A percentile compares a stretch with the other conserved stretches of the same genome.
Evolutionary conservation across 352 stramenopile species (phyloP).

Genomic region (Poterioochromonas sp.): DNA sequence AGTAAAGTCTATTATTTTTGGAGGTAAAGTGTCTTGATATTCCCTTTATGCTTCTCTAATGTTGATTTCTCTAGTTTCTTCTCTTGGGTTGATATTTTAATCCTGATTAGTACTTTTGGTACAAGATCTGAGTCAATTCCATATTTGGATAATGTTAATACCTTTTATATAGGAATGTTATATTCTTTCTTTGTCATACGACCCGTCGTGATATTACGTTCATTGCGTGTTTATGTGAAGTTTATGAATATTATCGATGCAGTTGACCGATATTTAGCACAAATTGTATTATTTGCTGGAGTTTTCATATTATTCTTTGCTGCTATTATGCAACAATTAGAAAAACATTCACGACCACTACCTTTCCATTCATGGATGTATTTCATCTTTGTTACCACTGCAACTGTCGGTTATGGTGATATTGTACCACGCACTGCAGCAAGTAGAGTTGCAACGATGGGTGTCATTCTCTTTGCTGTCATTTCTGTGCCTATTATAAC

Average conservation of each 20-base stretch:
- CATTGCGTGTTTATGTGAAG: background rate
- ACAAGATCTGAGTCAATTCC: background rate
- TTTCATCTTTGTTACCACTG: conserved; percentile 37
- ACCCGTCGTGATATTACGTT: background rate
- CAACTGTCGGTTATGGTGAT: conserved; percentile 41
- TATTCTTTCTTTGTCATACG: background rate
- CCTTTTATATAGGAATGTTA: background rate
- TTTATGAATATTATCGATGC: conserved; percentile 1
- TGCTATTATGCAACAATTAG: conserved; percentile 18
- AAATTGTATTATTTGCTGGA: background rate
- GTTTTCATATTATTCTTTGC: background rate
- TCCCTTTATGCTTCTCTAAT: background rate
- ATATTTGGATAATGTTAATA: background rate
- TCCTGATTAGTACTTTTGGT: background rate
- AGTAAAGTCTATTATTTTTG: background rate
- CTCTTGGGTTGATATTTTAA: conserved; percentile 8
- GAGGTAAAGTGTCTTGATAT: background rate
- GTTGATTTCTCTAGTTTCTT: too few species aligned
- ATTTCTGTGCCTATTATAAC: conserved; percentile 19
- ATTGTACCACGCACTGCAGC: conserved; percentile 27
- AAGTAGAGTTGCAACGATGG: background rate
- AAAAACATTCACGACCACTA: background rate
- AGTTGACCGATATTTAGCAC: background rate
- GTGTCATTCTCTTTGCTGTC: conserved; percentile 31
- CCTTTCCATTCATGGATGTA: conserved; percentile 33